Evolutionary conservation across 352 stramenopile genomes (phyloP), one percentile per base, ranked within the genome.

Genomic region (Hyaloperonospora arabidopsidis): DNA sequence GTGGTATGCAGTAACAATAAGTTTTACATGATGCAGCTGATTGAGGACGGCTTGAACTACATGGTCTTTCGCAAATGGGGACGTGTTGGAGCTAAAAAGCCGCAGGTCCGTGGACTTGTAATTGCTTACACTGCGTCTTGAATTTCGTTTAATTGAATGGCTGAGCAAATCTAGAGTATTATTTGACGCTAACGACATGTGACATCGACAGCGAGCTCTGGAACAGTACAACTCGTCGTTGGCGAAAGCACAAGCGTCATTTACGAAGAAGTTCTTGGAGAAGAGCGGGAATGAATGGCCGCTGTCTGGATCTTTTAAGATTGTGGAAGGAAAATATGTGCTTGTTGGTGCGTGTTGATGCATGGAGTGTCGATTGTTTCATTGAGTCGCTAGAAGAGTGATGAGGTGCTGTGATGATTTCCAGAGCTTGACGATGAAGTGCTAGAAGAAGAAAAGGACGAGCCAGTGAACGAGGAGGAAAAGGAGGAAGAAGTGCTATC

Each of bases 271-370:
- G 32, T 89, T 89, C 52, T 15, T 66, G 21, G 66, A 72, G 48
- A 89, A 87, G 38, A 84, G 63, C 21, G 76, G 67, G 41, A 89
- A 89, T 36, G 67, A 77, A 45, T 89, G 79, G 79, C 76, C 76
- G 5, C 57, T 85, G 10, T 35, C 32, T 19, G 65, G 45, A 1
- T 56, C 52, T 0, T 89, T 89, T 43, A 65, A 74, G 41, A 72
- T 59, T 34, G 62, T 82, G 14, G 44, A 57, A 10, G 63, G 71
- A 5, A 84, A 84, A 65, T 89, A 87, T 49, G 72, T 82, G 17
- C 70, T 89, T 5, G 74, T 89, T 32, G 78, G 78, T 87, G 35
- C 47, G 65, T 65, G 13, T 18, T 12, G 38, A 35, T 36, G 14
- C 5, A 2, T n/a, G 29, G 2, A 2, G 17, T 23, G 1, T 45